Percentiles rank a stretch among this genome's conserved stretches.
These are phyloP conservation scores for Tylopilus orsonianus DNA, from an alignment of 1,284 basidiomycete genomes.

Conservation along the genomic window DNA sequence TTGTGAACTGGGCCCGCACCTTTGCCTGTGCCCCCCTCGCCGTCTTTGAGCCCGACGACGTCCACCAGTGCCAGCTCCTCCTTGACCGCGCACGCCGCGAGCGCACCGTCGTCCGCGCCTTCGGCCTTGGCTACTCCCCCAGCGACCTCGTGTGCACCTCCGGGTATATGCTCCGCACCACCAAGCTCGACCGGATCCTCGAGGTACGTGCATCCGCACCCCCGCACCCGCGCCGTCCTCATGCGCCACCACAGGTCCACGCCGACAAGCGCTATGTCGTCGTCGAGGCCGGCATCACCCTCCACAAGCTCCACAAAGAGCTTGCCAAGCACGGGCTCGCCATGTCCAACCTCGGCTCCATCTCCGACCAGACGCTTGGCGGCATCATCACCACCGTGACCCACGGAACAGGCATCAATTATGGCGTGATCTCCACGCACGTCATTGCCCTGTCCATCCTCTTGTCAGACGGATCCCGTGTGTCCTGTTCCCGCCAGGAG, in stretches of 20 bases:
- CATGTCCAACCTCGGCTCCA: constrained; percentile 92
- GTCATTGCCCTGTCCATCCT: constrained; percentile 78
- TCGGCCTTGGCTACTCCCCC: constrained; percentile 91
- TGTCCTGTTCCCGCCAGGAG: constrained; percentile 67
- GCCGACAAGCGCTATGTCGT: constrained; percentile 67
- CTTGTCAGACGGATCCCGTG: constrained; percentile 66
- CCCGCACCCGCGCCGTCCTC: neutral
- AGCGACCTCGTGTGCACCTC: constrained; percentile 88
- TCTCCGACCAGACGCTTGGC: constrained; percentile 95
- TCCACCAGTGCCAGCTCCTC: constrained; percentile 73
- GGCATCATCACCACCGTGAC: constrained; percentile 94
- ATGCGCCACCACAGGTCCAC: constrained; percentile 56
- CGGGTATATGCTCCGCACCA: constrained; percentile 81
- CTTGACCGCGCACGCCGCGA: constrained; percentile 84
- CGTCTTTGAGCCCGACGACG: constrained; percentile 77
- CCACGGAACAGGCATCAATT: constrained; percentile 86
- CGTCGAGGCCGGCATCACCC: constrained; percentile 78
- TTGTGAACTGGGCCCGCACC: constrained; percentile 71
- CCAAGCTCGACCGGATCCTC: constrained; percentile 65
- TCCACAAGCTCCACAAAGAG: constrained; percentile 66
- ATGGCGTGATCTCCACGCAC: constrained; percentile 82
- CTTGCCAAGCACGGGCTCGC: constrained; percentile 77
- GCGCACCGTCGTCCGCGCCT: constrained; percentile 72
- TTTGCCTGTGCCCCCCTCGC: constrained; percentile 63
- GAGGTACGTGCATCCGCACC: constrained; percentile 54